Evolutionary conservation across 495 filamentous ascomycete species (phyloP), one percentile per base, ranked within the genome.

Genomic region (Penicillium herquei): DNA sequence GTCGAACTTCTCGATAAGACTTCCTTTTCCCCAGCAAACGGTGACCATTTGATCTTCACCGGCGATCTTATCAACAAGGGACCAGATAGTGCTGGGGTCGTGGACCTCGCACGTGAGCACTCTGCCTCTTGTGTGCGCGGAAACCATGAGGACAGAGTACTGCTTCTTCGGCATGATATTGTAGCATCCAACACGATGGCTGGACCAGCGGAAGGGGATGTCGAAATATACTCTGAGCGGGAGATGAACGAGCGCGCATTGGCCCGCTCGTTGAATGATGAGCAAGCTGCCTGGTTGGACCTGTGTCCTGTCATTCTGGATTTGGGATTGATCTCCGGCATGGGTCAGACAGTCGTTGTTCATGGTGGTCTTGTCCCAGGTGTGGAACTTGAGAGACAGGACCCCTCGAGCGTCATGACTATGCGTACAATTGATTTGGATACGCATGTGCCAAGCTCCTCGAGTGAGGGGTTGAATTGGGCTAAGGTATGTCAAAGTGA

Each of bases 31-130:
- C 42, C 64, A 12, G 56, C 68, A 13, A 61, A 70, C 0, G 73
- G 67, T 16, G 94, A 98, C 70, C 89, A 95, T 61, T 77, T 97
- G 9, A 79, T 97, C 12, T 78, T 96, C 52, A 80, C 84, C 5
- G 94, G 94, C 8, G 92, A 97, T 66, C 75, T 96, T 58, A 84
- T 97, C 60, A 84, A 86, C 60, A 96, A 96, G 69, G 94, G 94
- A 7, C 93, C 93, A 9, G 86, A 96, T 64, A 92, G 88, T 52
- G 47, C 73, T 1, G 90, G 89, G 31, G 91, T 96, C 0, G 77
- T 98, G 31, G 83, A 90, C 52, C 70, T 91, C 13, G 89, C 86
- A 10, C 85, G 87, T 54, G 65, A 78, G 12, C 69, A 89, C 26
- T 79, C 78, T 13, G 93, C 93, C 3, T 87, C 85, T 32, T 89